Percentiles rank a stretch among this genome's conserved stretches.
phyloP scores from a whole-genome alignment of 805 yeast genomes.

The Blastobotrys muscicola region DNA sequence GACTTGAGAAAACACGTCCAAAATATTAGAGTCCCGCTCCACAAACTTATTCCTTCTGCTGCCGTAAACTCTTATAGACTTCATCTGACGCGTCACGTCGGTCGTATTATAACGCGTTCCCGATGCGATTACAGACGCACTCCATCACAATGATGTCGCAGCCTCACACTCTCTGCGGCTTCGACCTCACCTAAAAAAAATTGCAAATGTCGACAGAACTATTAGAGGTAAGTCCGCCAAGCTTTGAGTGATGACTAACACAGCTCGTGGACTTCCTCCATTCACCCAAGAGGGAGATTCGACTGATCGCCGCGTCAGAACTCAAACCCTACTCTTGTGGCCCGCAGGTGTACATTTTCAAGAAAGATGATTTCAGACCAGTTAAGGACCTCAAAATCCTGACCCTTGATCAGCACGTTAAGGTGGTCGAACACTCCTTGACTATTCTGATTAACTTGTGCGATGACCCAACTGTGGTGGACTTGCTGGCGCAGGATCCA shows the following conservation, averaged over 20 bases:
- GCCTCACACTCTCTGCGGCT: too few species aligned
- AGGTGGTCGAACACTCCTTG: constrained; percentile 35
- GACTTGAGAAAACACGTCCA: too few species aligned
- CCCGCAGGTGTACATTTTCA: constrained; percentile 54
- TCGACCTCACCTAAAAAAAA: too few species aligned
- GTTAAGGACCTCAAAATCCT: constrained; percentile 61
- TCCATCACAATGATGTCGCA: too few species aligned
- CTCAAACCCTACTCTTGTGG: constrained; percentile 75
- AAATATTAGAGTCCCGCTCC: too few species aligned
- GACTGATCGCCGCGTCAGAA: constrained; percentile 77
- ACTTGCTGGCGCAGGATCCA: constrained; percentile 54
- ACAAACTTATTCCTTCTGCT: too few species aligned
- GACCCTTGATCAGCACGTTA: constrained; percentile 36
- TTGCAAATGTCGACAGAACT: too few species aligned
- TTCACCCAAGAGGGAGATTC: constrained; percentile 68
- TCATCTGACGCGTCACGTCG: too few species aligned
- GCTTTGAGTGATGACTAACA: background rate
- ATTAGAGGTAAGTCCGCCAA: too few species aligned
- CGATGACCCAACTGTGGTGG: constrained; percentile 57
- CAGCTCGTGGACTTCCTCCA: constrained; percentile 70
- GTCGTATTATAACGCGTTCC: too few species aligned
- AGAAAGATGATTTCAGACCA: constrained; percentile 59
- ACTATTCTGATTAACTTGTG: constrained; percentile 79
- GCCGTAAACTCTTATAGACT: too few species aligned
- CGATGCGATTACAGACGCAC: too few species aligned